Evolutionary conservation across 768 basidiomycete genomes (phyloP).

Genomic region (Calocera cornea): DNA sequence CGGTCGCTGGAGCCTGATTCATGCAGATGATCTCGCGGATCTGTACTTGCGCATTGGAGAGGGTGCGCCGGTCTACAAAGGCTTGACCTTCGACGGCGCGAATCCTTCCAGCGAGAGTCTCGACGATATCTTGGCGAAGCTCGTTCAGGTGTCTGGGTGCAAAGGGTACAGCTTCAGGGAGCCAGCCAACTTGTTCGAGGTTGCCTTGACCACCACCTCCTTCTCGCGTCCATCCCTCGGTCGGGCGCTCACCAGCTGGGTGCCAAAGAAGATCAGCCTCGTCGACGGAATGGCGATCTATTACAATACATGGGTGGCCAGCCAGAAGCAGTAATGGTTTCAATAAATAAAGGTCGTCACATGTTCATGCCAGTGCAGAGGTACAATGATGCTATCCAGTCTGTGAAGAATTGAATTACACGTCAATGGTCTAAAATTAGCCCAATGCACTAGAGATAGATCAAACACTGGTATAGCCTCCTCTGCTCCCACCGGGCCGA

Average conservation of each 20-base stretch:
- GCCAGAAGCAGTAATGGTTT: not conserved
- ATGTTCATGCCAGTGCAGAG: not conserved
- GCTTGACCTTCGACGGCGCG: constrained; percentile 31
- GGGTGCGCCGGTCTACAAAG: constrained; percentile 12
- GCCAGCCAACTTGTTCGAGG: constrained; percentile 3
- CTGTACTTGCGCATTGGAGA: constrained; percentile 23
- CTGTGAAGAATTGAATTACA: not conserved
- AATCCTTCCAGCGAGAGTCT: constrained; percentile 32
- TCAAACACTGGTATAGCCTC: constrained; percentile 21
- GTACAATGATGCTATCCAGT: not conserved
- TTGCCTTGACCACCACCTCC: constrained; percentile 5
- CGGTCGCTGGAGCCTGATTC: constrained; percentile 27
- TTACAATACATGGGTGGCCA: constrained; percentile 16
- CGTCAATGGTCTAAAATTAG: not conserved
- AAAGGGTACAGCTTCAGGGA: constrained; percentile 20
- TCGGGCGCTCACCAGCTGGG: constrained; percentile 33
- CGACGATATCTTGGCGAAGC: constrained; percentile 29
- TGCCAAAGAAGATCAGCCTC: constrained; percentile 30
- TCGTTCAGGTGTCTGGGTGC: constrained; percentile 29
- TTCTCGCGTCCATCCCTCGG: constrained; percentile 28
- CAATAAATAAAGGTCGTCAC: not conserved
- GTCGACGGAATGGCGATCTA: constrained; percentile 34
- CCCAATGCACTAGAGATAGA: not conserved
- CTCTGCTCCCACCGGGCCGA: constrained; percentile 40
- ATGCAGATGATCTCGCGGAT: constrained; percentile 36